These are phyloP conservation scores for Pharus latifolius DNA, from an alignment of 176 grass and related monocot species.

Conservation along the genomic window DNA sequence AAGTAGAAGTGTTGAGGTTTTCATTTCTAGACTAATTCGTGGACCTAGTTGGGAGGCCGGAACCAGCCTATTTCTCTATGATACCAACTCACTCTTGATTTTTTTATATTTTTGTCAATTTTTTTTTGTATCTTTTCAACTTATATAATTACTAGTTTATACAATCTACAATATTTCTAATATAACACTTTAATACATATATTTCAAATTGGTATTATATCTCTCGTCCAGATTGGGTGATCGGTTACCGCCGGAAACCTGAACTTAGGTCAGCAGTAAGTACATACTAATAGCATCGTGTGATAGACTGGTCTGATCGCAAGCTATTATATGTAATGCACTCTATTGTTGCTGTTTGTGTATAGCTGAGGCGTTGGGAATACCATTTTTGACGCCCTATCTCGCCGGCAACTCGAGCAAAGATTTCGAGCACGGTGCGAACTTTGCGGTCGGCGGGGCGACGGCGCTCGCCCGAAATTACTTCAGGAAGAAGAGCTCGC, in stretches of 20 bases:
- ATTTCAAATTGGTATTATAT: background rate
- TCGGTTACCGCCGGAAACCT: background rate
- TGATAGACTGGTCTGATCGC: too few species aligned
- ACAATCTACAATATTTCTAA: background rate
- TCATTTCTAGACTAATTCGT: too few species aligned
- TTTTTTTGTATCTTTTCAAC: too few species aligned
- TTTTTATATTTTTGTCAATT: too few species aligned
- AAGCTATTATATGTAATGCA: background rate
- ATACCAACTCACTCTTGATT: too few species aligned
- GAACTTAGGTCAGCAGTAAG: background rate
- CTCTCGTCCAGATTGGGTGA: background rate
- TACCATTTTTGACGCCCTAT: constrained; percentile 42
- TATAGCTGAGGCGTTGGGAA: constrained; percentile 33
- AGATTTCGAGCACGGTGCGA: constrained; percentile 41
- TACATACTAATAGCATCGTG: too few species aligned
- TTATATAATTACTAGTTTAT: too few species aligned
- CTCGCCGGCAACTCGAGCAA: constrained; percentile 36
- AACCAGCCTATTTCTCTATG: too few species aligned
- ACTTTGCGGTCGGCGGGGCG: constrained; percentile 54
- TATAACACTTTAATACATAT: background rate
- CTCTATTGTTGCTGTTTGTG: background rate
- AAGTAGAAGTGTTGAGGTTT: too few species aligned
- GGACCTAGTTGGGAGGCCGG: too few species aligned
- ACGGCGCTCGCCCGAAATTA: constrained; percentile 39
- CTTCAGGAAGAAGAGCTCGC: constrained; percentile 38